Percentiles rank a stretch among this genome's conserved stretches.
These are phyloP conservation scores for Stenocarpella maydis DNA, from an alignment of 2,329 filamentous ascomycete genomes.

Conservation along the genomic window DNA sequence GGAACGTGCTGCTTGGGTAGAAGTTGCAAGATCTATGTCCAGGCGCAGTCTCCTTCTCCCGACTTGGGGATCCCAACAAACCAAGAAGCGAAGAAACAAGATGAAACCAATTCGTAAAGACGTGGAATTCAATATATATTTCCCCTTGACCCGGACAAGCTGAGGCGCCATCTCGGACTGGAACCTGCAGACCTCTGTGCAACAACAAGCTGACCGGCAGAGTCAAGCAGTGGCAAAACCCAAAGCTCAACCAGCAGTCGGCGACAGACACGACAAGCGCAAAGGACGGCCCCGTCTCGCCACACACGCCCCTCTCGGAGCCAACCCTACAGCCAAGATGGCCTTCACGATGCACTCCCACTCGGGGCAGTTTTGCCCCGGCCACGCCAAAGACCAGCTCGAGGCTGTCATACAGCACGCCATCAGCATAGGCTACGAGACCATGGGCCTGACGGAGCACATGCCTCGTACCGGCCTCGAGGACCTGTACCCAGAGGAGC, in stretches of 20 bases:
- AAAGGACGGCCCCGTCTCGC: no score
- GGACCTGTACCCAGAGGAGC: conserved; percentile 94
- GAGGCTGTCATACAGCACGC: conserved; percentile 85
- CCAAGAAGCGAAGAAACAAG: background rate
- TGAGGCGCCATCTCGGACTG: background rate
- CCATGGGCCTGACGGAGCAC: conserved; percentile 91
- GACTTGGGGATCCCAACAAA: background rate
- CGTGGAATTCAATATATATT: no score
- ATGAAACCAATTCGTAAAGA: conserved; percentile 11
- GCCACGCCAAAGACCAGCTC: conserved; percentile 84
- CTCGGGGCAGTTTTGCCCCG: conserved; percentile 94
- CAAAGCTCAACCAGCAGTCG: background rate
- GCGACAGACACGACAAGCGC: background rate
- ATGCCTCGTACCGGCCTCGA: conserved; percentile 79
- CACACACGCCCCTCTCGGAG: background rate
- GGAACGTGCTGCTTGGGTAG: background rate
- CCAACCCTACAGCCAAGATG: conserved; percentile 60
- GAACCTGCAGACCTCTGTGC: background rate
- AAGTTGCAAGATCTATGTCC: background rate
- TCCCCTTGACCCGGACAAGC: conserved; percentile 1
- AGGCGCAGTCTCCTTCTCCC: background rate
- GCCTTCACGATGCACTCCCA: conserved; percentile 98
- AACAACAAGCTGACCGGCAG: background rate
- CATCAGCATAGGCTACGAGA: conserved; percentile 79
- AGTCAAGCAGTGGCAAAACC: background rate